Evolutionary conservation across 805 yeast species (phyloP).

Genomic region (Ogataea trehalophila): DNA sequence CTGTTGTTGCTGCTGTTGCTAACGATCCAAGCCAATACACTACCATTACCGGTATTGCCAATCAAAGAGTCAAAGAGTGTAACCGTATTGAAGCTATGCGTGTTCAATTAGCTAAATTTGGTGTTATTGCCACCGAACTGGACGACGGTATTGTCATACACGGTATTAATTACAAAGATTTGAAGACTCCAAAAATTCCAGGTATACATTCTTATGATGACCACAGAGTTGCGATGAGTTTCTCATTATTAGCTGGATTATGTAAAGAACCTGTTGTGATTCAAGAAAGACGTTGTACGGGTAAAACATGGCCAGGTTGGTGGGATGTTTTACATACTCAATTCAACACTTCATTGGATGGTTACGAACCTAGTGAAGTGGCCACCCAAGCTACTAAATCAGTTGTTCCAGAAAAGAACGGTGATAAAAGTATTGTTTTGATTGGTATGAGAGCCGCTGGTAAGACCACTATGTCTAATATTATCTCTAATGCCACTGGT

Average conservation of each 20-base stretch:
- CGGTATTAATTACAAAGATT: conserved; percentile 51
- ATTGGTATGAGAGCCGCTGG: conserved; percentile 99
- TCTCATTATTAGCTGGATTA: conserved; percentile 80
- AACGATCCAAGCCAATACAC: conserved; percentile 52
- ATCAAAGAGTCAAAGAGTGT: conserved; percentile 97
- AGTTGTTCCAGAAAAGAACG: conserved; percentile 30
- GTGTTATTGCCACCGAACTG: conserved; percentile 77
- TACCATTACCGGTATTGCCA: conserved; percentile 90
- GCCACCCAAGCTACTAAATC: conserved; percentile 10
- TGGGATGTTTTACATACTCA: conserved; percentile 85
- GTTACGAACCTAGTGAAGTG: conserved; percentile 46
- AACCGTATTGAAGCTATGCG: conserved; percentile 96
- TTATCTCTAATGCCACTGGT: conserved; percentile 69
- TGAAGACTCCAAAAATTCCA: conserved; percentile 52
- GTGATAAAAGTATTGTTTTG: conserved; percentile 59
- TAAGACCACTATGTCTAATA: conserved; percentile 76
- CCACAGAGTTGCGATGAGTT: conserved; percentile 97
- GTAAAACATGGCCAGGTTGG: conserved; percentile 99
- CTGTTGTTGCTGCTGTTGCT: conserved; percentile 93
- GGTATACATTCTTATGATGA: conserved; percentile 86
- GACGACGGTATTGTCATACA: conserved; percentile 89
- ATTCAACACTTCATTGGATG: conserved; percentile 63
- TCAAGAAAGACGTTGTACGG: conserved; percentile 86
- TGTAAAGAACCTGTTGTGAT: conserved; percentile 56
- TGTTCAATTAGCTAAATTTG: conserved; percentile 80